Evolutionary conservation across 345 rosid genomes (phyloP).

Genomic region (Durio zibethinus): DNA sequence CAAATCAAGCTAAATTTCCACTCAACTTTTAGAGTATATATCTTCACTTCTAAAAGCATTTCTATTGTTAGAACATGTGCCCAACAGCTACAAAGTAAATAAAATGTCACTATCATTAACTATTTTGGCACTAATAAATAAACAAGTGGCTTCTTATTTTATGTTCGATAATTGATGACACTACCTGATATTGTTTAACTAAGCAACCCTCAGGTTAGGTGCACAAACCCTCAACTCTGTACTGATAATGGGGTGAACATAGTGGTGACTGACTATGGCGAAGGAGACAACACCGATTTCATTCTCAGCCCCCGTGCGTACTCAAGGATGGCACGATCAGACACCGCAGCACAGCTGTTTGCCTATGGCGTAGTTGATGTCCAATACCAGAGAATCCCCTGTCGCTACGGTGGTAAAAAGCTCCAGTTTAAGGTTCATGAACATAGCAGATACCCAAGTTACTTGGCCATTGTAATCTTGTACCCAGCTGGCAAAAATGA

Average conservation of each 20-base stretch:
- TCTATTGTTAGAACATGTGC: background rate
- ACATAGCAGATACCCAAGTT: conserved; percentile 53
- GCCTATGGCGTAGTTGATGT: conserved; percentile 74
- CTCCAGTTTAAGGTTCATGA: conserved; percentile 63
- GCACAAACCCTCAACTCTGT: conserved; percentile 56
- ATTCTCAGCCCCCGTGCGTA: conserved; percentile 68
- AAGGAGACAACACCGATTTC: conserved; percentile 75
- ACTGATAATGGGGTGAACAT: conserved; percentile 54
- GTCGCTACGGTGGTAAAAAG: conserved; percentile 46
- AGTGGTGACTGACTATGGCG: conserved; percentile 81
- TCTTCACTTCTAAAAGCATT: background rate
- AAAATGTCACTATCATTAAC: background rate
- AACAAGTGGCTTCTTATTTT: too few species aligned
- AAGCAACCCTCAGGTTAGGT: conserved; percentile 52
- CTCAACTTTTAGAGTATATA: background rate
- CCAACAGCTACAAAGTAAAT: background rate
- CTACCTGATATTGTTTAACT: background rate
- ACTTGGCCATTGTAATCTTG: conserved; percentile 58
- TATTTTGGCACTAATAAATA: background rate
- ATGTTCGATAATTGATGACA: background rate
- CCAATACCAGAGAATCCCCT: conserved; percentile 66
- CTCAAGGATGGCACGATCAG: conserved; percentile 44
- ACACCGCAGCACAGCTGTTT: conserved; percentile 37
- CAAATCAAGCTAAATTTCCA: background rate
- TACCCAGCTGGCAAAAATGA: conserved; percentile 57